Evolutionary conservation across 1,139 yeast species (phyloP).

Genomic region (Zygosaccharomyces sapae): DNA sequence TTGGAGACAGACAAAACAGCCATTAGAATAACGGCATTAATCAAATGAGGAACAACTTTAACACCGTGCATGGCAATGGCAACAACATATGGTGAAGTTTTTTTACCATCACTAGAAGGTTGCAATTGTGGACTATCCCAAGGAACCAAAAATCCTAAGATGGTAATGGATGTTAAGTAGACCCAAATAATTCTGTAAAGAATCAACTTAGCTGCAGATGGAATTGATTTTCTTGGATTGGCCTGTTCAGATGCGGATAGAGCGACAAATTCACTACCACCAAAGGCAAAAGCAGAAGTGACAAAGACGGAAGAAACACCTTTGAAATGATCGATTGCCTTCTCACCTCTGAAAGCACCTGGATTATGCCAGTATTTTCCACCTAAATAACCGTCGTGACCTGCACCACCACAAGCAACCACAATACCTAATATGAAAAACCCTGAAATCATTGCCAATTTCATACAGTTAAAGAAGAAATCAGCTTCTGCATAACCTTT

Average conservation of each 20-base stretch:
- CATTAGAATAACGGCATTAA: conserved; percentile 48
- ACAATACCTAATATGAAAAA: conserved; percentile 61
- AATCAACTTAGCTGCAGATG: conserved; percentile 71
- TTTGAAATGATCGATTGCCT: conserved; percentile 46
- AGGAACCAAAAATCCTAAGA: conserved; percentile 69
- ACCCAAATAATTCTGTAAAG: conserved; percentile 67
- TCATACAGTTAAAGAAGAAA: conserved; percentile 54
- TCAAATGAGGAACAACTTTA: conserved; percentile 56
- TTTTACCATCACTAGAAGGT: conserved; percentile 42
- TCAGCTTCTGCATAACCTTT: conserved; percentile 75
- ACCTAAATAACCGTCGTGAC: conserved; percentile 59
- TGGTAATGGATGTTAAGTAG: conserved; percentile 55
- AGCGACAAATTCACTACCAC: conserved; percentile 80
- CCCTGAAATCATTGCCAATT: conserved; percentile 59
- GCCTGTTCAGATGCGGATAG: conserved; percentile 86
- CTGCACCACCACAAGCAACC: conserved; percentile 66
- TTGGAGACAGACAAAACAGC: conserved; percentile 50
- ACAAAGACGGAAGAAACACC: conserved; percentile 83
- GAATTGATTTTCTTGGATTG: conserved; percentile 71
- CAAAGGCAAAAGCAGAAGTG: conserved; percentile 81
- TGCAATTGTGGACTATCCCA: conserved; percentile 48
- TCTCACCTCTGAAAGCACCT: conserved; percentile 47
- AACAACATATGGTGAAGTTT: conserved; percentile 72
- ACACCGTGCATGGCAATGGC: conserved; percentile 68
- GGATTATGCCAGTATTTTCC: conserved; percentile 58